Conservation (phyloP, 805 yeast genomes). For the Suhomyces pyralidae region DNA sequence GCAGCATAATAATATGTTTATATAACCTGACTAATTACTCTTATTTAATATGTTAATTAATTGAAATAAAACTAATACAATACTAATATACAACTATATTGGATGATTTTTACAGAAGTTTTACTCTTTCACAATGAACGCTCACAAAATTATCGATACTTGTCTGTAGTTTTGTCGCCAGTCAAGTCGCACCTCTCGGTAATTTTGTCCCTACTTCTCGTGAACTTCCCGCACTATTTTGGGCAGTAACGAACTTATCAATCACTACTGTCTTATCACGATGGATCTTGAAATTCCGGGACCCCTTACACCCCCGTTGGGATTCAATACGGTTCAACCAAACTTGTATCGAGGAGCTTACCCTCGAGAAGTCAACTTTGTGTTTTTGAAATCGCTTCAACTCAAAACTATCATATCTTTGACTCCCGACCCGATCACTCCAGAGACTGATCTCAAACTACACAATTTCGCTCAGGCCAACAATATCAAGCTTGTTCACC, state of each 20-base stretch:
- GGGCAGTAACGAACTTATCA: background rate
- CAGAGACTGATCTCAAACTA: constrained; percentile 49
- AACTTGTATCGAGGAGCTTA: constrained; percentile 79
- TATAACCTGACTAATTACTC: background rate
- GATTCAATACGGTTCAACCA: constrained; percentile 70
- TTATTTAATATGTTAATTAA: background rate
- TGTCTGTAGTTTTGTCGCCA: background rate
- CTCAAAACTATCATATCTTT: constrained; percentile 73
- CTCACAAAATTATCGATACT: background rate
- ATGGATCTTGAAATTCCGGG: constrained; percentile 12
- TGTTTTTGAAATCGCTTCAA: constrained; percentile 62
- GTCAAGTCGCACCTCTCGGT: background rate
- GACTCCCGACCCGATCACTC: constrained; percentile 70
- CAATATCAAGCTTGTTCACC: constrained; percentile 62
- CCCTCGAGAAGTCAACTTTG: constrained; percentile 72
- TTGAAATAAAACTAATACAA: background rate
- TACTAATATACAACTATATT: background rate
- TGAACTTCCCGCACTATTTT: background rate
- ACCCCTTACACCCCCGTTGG: constrained; percentile 66
- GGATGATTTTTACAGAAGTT: too few species aligned
- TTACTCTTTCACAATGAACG: background rate
- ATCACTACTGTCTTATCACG: background rate
- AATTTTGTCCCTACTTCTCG: background rate
- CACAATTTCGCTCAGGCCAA: constrained; percentile 50
- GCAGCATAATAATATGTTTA: background rate